Evolutionary conservation across 148 eudicot genomes (phyloP), one percentile per base, ranked within the genome.

Genomic region (Chenopodium album): DNA sequence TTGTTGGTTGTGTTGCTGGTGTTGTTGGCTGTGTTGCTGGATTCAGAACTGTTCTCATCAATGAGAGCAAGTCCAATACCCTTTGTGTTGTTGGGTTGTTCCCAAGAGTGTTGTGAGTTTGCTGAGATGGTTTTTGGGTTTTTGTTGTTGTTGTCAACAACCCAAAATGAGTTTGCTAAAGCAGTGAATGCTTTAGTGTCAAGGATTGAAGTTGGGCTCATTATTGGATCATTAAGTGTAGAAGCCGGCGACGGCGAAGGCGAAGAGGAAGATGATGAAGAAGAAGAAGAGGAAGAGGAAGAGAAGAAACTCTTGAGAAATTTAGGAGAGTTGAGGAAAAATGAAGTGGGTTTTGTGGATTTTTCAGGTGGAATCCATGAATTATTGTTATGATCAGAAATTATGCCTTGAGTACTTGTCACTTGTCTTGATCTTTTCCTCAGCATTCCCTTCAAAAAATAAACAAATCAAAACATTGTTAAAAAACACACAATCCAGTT

Each of bases 151-250:
- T 80, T 89, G 59, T 62, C 85, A 13, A 83, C 85, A 73, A 64
- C 77, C 70, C 87, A 83, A 28, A 89, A 88, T 14, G 89, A 80
- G 78, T 84, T 88, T 10, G 79, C 83, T 71, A 87, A 74, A 64
- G 82, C 77, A 44, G 87, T 83, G 71, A 85, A 85, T 65, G 85
- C 81, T 73, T 86, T 86, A 47, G 48, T 64, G 20, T 90, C 97
- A 71, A 93, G 93, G 79, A 91, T 87, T 50, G 96, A 95, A 77
- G 91, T 90, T 68, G 98, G 97, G 64, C 90, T 95, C 81, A 85
- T 84, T 7, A 71, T 78, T 41, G 79, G 71, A 50, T 86, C 90
- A 72, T 76, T 67, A 23, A 86, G 87, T 28, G 76, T 48, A 26
- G 23, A 14, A 2, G 71, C 29, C 29, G 66, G 22, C 23, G 64